Evolutionary conservation across 768 basidiomycete species (phyloP), one percentile per base, ranked within the genome.

Genomic region (Rhodotorula paludigena): DNA sequence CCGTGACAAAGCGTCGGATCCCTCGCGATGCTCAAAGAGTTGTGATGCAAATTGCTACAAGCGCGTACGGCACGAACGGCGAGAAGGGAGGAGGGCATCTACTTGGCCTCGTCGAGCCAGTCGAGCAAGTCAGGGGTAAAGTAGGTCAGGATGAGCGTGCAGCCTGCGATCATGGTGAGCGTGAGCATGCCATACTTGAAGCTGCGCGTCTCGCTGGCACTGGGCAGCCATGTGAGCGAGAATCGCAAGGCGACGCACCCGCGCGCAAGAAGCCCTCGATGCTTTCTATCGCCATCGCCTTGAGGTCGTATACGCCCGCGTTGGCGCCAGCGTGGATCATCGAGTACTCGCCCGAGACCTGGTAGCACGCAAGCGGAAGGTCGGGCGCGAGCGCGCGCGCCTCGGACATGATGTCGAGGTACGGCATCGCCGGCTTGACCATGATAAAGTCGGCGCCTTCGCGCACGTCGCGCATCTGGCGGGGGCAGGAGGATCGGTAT

Each of bases 391-490:
- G 83, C 72, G 86, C 79, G 30, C 72, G 65, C 23, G 90, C 91
- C 75, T 96, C 91, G 39, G 89, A 84, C 73, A 99, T 89, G 79
- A 98, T 87, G 79, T 99, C 96, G 57, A 98, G 89, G 80, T 98
- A 98, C 0, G 96, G 93, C 67, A 98, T 79, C 0, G 92, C 84
- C 28, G 96, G 96, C 77, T 99, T 99, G 77, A 99, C 92, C 93
- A 99, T 98, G 77, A 99, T 86, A 75, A 99, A 90, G 77, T 99
- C 96, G 25, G 96, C 96, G 28, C 96, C 96, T 81, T 98, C 96
- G 15, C 76, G 80, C 0, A 84, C 82, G 78, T 99, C 96, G 44
- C 96, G 89, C 82, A 85, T 82, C 93, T 97, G 75, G 62, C 38
- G 53, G 23, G 35, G 30, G n/a, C 35, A 65, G 63, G 53, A 61